Conservation (phyloP, 2,329 filamentous ascomycete species). For the Fusarium nisikadoi region DNA sequence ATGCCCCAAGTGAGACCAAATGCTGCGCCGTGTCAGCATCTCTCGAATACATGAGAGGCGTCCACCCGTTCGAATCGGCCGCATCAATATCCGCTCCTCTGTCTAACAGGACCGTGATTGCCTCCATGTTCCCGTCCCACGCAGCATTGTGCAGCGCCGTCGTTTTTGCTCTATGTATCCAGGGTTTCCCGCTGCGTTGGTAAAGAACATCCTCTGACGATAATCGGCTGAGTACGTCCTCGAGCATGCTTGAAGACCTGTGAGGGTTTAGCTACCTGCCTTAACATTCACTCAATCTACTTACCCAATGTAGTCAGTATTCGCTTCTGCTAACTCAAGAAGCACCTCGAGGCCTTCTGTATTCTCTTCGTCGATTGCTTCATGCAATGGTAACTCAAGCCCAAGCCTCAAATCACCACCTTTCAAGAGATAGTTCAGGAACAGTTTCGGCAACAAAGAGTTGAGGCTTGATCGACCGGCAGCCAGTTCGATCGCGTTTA, state of each 20-base stretch:
- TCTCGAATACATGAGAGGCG: neutral
- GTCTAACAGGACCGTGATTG: neutral
- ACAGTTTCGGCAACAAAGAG: neutral
- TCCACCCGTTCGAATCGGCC: neutral
- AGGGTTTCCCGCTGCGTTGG: neutral
- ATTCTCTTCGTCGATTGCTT: neutral
- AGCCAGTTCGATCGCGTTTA: neutral
- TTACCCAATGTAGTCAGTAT: neutral
- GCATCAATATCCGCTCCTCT: neutral
- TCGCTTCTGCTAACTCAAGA: neutral
- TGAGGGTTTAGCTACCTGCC: neutral
- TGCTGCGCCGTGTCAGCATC: neutral
- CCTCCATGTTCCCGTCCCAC: fast-evolving
- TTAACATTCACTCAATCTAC: neutral
- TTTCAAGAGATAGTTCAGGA: neutral
- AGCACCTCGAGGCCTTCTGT: neutral
- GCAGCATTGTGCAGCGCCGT: neutral
- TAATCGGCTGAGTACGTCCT: neutral
- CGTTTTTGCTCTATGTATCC: fast-evolving
- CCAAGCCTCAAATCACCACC: conserved; percentile 6
- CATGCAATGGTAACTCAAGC: neutral
- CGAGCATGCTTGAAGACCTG: neutral
- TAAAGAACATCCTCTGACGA: fast-evolving
- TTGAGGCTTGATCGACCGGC: fast-evolving
- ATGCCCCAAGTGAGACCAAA: neutral